phyloP scores from a whole-genome alignment of 164 flowering plant species.

The Hamamelis virginiana region DNA sequence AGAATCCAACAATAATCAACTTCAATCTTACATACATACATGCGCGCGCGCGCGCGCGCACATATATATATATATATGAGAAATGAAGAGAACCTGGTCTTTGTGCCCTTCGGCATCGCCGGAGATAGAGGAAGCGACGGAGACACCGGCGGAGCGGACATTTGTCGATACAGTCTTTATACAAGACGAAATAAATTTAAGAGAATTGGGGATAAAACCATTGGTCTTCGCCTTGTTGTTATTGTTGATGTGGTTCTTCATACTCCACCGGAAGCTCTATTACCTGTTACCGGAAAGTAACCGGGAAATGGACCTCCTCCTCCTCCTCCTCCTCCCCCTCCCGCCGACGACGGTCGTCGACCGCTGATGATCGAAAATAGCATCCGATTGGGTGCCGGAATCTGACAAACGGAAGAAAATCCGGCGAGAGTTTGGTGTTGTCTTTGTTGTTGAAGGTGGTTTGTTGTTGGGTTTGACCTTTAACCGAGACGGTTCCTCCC shows the following conservation, averaged over 20 bases:
- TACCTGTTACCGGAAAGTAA: not conserved
- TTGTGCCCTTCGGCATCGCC: slow-evolving; percentile 5
- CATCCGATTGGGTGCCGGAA: not conserved
- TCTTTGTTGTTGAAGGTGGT: not conserved
- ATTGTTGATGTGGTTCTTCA: slow-evolving; percentile 8
- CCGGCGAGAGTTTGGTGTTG: not conserved
- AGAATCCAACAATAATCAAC: no score
- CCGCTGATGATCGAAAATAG: slow-evolving; percentile 2
- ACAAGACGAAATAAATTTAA: slow-evolving; percentile 15
- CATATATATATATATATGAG: not conserved
- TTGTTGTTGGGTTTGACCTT: not conserved
- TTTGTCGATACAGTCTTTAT: slow-evolving; percentile 16
- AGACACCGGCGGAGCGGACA: slow-evolving; percentile 15
- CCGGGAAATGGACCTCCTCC: not conserved
- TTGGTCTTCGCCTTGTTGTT: not conserved
- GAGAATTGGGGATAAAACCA: slow-evolving; percentile 13
- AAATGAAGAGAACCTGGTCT: slow-evolving; percentile 9
- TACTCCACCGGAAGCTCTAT: slow-evolving; percentile 4
- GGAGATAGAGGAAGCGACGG: slow-evolving; percentile 14
- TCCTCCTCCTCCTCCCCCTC: no score
- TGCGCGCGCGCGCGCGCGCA: no score
- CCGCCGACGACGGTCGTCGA: slow-evolving; percentile 13
- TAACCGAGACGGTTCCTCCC: not conserved
- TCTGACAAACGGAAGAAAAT: not conserved
- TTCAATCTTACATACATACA: no score